Evolutionary conservation across 108 stramenopile genomes (phyloP), one percentile per base, ranked within the genome.

Genomic region (Stephanodiscus triporus): DNA sequence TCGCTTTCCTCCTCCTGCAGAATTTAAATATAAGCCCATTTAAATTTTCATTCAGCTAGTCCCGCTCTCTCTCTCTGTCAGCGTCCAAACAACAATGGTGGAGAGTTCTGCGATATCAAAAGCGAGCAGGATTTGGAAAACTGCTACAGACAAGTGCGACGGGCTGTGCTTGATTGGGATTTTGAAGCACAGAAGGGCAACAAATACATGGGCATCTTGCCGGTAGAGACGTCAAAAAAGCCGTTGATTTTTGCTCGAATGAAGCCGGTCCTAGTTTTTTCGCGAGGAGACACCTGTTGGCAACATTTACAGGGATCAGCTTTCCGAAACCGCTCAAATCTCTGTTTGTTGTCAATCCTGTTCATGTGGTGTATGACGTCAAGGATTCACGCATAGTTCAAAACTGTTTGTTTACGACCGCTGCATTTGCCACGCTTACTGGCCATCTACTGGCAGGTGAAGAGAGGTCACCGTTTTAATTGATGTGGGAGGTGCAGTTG

Each of bases 381-480:
- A 70, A 16, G 32, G 30, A 78, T 78, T 38, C 32, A 3, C 19
- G 32, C 2, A 11, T 55, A 14, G 26, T 24, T 23, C 61, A 38
- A 10, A 65, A 58, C 0, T 70, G 47, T 26, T 20, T 70, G 20
- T 37, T 54, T 42, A 71, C 77, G 23, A 66, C 65, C 22, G 38
- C 70, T 48, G 70, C 70, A 19, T 78, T 71, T 66, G 77, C 77
- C 32, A 78, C 77, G 40, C 63, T 78, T 45, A 34, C 42, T 4
- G 77, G 70, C 48, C 77, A 78, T 58, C 59, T 78, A 45, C 38
- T 77, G 64, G 57, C 77, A 40, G 77, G 77, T 19, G 77, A 78
- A 45, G 77, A 78, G 49, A 45, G 70, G 77, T 78, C 9, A 53
- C 77, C 23, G 70, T 71, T 19, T 66, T 70, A 43, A 58, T 51